Base-by-base conservation (phyloP, 2,329 filamentous ascomycete genomes). In the Plenodomus tracheiphilus region DNA sequence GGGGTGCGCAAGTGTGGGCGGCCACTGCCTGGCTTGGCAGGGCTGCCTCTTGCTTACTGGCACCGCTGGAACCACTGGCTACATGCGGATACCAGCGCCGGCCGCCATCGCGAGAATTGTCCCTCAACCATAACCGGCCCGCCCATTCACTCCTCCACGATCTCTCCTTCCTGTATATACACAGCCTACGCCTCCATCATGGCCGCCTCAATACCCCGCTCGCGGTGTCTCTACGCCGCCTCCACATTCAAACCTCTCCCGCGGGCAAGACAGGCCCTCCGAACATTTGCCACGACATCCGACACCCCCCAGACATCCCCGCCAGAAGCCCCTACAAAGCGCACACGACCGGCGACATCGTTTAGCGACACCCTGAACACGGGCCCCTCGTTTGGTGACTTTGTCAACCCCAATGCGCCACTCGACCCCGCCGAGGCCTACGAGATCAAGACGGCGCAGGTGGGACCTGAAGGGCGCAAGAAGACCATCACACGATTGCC, bases 401-500 rank as follows among this genome's bases (percentile, higher is more conserved):
- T 88, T 54, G 78, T 86, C 32, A 74, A 74, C 25, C 77, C 77
- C 18, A 60, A 68, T 37, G 70, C 68, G 51, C 75, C 66, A 44
- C 72, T 75, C 61, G 69, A 56, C 49, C 73, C 52, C 58, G 79
- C 66, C 69, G 82, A 85, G 61, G 79, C 82, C 16, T 81, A 84
- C 64, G 80, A 82, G 42, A 77, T 86, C 52, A 81, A 82, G 58
- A 86, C 81, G 11, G 84, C 81, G 7, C 76, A 83, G 56, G 81
- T 85, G 32, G 84, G 83, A 10, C 83, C 81, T 1, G 77, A 78
- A 55, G 83, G 83, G 47, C 82, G 79, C 67, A 83, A 85, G 75
- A 84, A 84, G 70, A 78, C 82, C 64, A 84, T 87, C 64, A 86
- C 84, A 41, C 85, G 94, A 40, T 79, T 99, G 41, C 94, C 94